Evolutionary conservation across 176 grass and related monocot species (phyloP), one percentile per base, ranked within the genome.

Genomic region (Carex scoparia): DNA sequence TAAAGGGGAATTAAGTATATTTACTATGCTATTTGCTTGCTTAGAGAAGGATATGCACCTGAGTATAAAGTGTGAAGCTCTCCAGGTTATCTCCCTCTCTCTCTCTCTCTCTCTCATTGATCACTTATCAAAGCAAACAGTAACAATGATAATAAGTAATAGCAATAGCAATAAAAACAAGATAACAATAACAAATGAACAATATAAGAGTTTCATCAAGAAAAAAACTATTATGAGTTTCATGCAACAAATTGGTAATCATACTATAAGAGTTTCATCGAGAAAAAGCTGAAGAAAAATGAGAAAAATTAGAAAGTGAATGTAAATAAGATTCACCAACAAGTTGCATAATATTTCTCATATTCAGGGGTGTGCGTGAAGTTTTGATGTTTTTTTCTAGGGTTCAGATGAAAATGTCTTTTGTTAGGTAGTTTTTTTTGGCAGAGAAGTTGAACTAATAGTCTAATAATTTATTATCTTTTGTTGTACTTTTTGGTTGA

Each of bases 51-150:
- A 84, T 82, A 90, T 87, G 75, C 82, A 93, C 84, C 86, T 88
- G 63, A 93, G 84, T 58, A 75, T 97, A 62, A 91, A 88, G 85
- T 91, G 81, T 79, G 92, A 90, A 84, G 84, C 95, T 86, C 88
- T 97, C 82, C 95, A 97, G 95, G 95, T 88, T 83, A 33, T 65
- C 69, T 72, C 27, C 71, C 27, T 67, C 28, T 69, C 63, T 70
- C 49, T 69, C 63, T 56, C 33, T 80, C 49, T 81, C 59, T 81
- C 48, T 51, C 48, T 74, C n/a, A 32, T 28, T 51, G 14, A 53
- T 27, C 44, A 53, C 71, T 30, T 53, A 12, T 51, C 71, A 75
- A 75, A 49, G 44, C 49, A 77, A 54, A 56, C 49, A 55, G 73
- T 77, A 77, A 31, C 49, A 15, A 55, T 31, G n/a, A 3, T 44